A percentile compares a stretch with the other conserved stretches of the same genome.
These are phyloP conservation scores for Streptanthus diversifolius DNA, from an alignment of 345 rosid species.

Conservation along the genomic window DNA sequence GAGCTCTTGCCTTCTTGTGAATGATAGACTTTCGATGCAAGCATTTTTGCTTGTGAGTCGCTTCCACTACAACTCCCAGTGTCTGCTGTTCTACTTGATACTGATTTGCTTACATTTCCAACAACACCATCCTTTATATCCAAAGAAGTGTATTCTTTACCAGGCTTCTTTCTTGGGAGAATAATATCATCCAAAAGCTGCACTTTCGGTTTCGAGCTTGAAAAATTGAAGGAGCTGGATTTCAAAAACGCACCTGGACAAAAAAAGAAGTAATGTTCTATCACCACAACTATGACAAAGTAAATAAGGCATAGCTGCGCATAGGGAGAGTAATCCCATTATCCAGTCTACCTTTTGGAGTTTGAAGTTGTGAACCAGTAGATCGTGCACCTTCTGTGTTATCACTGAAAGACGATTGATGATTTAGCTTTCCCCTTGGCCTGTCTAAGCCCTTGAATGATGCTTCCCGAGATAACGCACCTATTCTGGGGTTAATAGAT, in stretches of 20 bases:
- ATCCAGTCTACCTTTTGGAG: conserved; percentile 53
- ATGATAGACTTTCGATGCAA: conserved; percentile 47
- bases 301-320: background rate
- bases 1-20: conserved; percentile 52
- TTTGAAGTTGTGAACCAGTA: conserved; percentile 46
- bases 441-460: conserved; percentile 58
- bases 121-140: conserved; percentile 52
- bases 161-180: conserved; percentile 53
- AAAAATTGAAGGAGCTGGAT: conserved; percentile 68
- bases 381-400: conserved; percentile 49
- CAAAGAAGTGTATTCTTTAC: conserved; percentile 43
- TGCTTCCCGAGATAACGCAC: conserved; percentile 51
- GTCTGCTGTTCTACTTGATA: conserved; percentile 60
- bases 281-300: background rate
- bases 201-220: conserved; percentile 58
- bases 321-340: conserved; percentile 7
- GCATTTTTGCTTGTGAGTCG: conserved; percentile 57
- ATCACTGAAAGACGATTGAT: conserved; percentile 44
- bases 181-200: conserved; percentile 60
- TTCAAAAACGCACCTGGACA: conserved; percentile 63
- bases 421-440: conserved; percentile 52
- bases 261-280: conserved; percentile 5
- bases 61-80: conserved; percentile 43
- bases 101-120: conserved; percentile 60
- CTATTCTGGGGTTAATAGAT: conserved; percentile 44